A percentile compares a stretch with the other conserved stretches of the same genome.
phyloP scores from a whole-genome alignment of 2,329 filamentous ascomycete genomes.

The Colletotrichum lindemuthianum region DNA sequence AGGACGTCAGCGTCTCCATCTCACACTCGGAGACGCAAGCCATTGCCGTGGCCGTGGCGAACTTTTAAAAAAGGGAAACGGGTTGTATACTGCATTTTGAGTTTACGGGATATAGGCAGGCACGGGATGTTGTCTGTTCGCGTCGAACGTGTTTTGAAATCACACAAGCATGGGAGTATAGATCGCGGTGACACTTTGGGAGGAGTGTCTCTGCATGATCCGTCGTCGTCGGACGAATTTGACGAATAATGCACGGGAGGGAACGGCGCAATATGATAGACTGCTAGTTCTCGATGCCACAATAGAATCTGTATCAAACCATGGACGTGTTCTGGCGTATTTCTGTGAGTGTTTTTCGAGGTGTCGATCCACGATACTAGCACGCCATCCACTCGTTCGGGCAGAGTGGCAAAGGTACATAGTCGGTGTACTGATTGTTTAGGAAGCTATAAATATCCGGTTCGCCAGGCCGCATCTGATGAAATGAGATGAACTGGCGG shows the following conservation, averaged over 20 bases:
- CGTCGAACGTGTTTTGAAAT: slow-evolving; percentile 35
- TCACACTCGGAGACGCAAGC: slow-evolving; percentile 95
- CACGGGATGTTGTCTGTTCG: slow-evolving; percentile 35
- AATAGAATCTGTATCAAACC: slow-evolving; percentile 35
- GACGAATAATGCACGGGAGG: slow-evolving; percentile 35
- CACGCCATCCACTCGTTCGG: neutral
- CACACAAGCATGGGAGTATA: slow-evolving; percentile 35
- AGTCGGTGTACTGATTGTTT: neutral
- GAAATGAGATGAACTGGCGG: slow-evolving; percentile 8
- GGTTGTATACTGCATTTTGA: slow-evolving; percentile 34
- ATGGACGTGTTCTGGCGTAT: neutral
- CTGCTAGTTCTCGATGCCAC: slow-evolving; percentile 33
- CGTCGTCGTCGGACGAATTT: slow-evolving; percentile 34
- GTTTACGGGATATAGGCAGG: slow-evolving; percentile 36
- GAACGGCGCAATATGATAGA: slow-evolving; percentile 31
- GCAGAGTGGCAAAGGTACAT: neutral
- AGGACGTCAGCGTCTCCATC: slow-evolving; percentile 90
- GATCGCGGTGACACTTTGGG: slow-evolving; percentile 35
- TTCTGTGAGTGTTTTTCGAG: neutral
- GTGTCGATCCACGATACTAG: neutral
- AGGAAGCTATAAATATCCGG: neutral
- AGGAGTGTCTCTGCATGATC: slow-evolving; percentile 30
- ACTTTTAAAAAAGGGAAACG: slow-evolving; percentile 63
- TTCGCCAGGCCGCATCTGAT: slow-evolving; percentile 7
- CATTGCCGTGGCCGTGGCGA: slow-evolving; percentile 90